phyloP scores from a whole-genome alignment of 1,139 yeast species.

The Pichiaceae sp. region DNA sequence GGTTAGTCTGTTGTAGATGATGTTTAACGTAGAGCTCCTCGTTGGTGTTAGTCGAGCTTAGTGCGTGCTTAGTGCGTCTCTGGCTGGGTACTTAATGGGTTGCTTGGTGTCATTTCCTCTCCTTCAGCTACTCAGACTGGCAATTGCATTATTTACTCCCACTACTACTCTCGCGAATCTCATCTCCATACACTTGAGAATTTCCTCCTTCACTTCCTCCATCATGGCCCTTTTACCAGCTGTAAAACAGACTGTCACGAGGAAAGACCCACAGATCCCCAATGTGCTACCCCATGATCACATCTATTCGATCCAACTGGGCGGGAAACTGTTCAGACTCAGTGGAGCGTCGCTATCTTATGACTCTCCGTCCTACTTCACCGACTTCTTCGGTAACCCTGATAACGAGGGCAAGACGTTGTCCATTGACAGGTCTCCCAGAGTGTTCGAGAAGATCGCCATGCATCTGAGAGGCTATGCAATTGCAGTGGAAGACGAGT shows the following conservation, averaged over 20 bases:
- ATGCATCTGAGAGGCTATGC: conserved; percentile 75
- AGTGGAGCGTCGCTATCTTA: conserved; percentile 84
- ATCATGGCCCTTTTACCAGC: too few relatives aligned
- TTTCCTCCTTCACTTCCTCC: too few relatives aligned
- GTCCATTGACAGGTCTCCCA: conserved; percentile 75
- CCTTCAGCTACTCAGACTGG: too few relatives aligned
- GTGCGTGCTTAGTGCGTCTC: too few relatives aligned
- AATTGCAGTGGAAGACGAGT: conserved; percentile 48
- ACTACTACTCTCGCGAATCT: too few relatives aligned
- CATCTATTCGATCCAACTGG: conserved; percentile 69
- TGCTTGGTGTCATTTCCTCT: too few relatives aligned
- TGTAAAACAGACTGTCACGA: neutral
- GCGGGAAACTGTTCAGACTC: conserved; percentile 45
- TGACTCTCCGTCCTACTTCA: conserved; percentile 64
- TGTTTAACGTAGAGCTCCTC: too few relatives aligned
- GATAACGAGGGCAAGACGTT: conserved; percentile 38
- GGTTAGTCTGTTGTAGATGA: too few relatives aligned
- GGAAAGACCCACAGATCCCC: conserved; percentile 33
- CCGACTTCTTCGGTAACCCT: conserved; percentile 34
- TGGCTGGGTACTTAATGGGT: too few relatives aligned
- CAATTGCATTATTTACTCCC: too few relatives aligned
- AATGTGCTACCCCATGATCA: conserved; percentile 52
- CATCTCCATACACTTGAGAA: too few relatives aligned
- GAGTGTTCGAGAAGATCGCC: conserved; percentile 56
- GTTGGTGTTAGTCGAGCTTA: too few relatives aligned